These are phyloP conservation scores for Colletotrichum tabaci DNA, from an alignment of 2,329 filamentous ascomycete genomes.

Conservation along the genomic window DNA sequence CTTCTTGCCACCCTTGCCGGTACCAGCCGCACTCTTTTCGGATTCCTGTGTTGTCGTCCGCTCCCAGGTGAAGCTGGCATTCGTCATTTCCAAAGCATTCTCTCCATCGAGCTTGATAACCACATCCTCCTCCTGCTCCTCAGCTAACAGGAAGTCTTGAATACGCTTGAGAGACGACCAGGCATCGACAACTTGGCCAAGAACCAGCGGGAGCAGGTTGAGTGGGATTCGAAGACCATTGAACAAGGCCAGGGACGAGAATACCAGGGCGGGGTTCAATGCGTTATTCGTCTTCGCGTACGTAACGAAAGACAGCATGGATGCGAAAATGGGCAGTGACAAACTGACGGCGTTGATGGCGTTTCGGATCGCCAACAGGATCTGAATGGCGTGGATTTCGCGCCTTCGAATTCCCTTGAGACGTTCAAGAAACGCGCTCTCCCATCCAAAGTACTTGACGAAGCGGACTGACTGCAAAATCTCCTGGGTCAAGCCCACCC, in stretches of 20 bases:
- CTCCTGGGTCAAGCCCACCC: slow-evolving; percentile 92
- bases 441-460: slow-evolving; percentile 98
- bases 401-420: slow-evolving; percentile 80
- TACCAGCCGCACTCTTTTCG: slow-evolving; percentile 59
- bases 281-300: slow-evolving; percentile 76
- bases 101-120: slow-evolving; percentile 69
- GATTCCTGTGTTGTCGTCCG: slow-evolving; percentile 69
- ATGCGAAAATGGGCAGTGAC: slow-evolving; percentile 92
- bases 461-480: slow-evolving; percentile 93
- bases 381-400: slow-evolving; percentile 88
- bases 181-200: slow-evolving; percentile 91
- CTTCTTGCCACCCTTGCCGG: slow-evolving; percentile 64
- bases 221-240: slow-evolving; percentile 92
- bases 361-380: slow-evolving; percentile 86
- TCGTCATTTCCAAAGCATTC: slow-evolving; percentile 78
- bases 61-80: slow-evolving; percentile 93
- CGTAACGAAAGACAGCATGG: slow-evolving; percentile 95
- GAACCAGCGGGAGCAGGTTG: slow-evolving; percentile 88
- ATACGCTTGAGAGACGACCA: slow-evolving; percentile 88
- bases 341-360: slow-evolving; percentile 87
- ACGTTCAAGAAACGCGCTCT: slow-evolving; percentile 85
- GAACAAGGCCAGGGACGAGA: slow-evolving; percentile 95
- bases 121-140: slow-evolving; percentile 85
- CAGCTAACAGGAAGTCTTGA: slow-evolving; percentile 87
- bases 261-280: slow-evolving; percentile 83